These are phyloP conservation scores for Suillus variegatus DNA, from an alignment of 768 basidiomycete genomes.

Conservation along the genomic window DNA sequence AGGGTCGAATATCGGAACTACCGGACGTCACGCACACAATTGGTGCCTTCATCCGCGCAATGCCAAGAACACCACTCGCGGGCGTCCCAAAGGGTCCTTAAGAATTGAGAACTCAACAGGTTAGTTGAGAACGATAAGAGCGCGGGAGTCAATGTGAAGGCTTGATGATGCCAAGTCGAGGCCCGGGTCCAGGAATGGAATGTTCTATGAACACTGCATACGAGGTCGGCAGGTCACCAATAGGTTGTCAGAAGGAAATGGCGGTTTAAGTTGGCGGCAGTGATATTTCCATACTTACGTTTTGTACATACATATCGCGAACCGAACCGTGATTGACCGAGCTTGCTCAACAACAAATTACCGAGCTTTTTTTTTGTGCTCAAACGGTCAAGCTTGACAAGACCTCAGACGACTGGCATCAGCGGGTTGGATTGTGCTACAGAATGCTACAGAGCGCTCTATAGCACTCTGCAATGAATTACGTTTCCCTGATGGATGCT, in stretches of 20 bases:
- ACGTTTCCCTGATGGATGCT: no score
- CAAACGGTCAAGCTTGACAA: not conserved
- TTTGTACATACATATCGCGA: not conserved
- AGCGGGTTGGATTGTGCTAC: no score
- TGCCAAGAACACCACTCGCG: constrained; percentile 55
- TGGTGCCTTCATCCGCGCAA: constrained; percentile 82
- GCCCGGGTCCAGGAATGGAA: constrained; percentile 25
- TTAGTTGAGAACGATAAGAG: constrained; percentile 88
- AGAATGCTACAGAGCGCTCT: no score
- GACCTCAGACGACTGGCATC: not conserved
- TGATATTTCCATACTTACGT: not conserved
- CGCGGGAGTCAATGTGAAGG: constrained; percentile 31
- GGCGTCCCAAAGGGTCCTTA: constrained; percentile 57
- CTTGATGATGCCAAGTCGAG: not conserved
- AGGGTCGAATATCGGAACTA: constrained; percentile 3
- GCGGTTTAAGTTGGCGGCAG: not conserved
- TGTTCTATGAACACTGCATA: constrained; percentile 18
- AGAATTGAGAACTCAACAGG: constrained; percentile 65
- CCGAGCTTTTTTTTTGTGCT: not conserved
- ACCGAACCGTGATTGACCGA: not conserved
- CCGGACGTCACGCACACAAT: constrained; percentile 68
- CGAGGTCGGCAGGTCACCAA: not conserved
- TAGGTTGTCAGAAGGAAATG: not conserved
- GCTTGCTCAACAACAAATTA: not conserved
- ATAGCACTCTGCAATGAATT: no score